Base-by-base conservation (phyloP, 129 eudicot species). In the Logfia minima region DNA sequence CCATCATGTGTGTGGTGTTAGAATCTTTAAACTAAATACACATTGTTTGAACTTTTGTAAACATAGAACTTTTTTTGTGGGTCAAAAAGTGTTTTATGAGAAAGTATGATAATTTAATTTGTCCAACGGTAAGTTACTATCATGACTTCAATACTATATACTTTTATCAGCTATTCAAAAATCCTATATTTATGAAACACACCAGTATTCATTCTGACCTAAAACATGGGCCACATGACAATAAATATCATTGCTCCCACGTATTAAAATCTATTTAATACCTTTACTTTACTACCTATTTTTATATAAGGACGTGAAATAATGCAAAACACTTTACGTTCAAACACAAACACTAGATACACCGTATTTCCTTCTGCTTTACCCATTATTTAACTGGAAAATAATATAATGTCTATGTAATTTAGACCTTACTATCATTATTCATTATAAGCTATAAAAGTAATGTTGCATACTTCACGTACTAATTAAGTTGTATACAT, bases 261-360 rank as follows among this genome's bases (percentile, higher is more conserved):
- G 55, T 71, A 64, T 63, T 63, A 8, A 62, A 60, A 75, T 59
- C 10, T 60, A 52, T 11, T 69, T 21, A 11, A 68, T 16, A 70
- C 28, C 72, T 71, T 63, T 64, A 63, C 34, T 71, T 63, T 64
- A 63, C 34, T 71, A 22, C n/a, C n/a, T 17, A 6, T 71, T 37
- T 78, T 35, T 60, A 71, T 61, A 45, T 62, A 62, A 13, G 35
- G 39, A 63, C n/a, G 67, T 79, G 51, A 24, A 24, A 79, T 79
- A 63, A 79, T 79, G 59, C 28, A 79, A 51, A 22, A 14, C 24
- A 5, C 71, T 78, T 59, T 41, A 28, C 28, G 65, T 41, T 72
- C 67, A 71, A 72, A 79, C 64, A 63, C 78, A 71, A 79, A 79
- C 67, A 72, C 78, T 71, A 71, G 72, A 79, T 79, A 63, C 83